A percentile compares a stretch with the other conserved stretches of the same genome.
Conservation (phyloP, 2,329 filamentous ascomycete genomes). For the Graphiopsis chlorocephala region DNA sequence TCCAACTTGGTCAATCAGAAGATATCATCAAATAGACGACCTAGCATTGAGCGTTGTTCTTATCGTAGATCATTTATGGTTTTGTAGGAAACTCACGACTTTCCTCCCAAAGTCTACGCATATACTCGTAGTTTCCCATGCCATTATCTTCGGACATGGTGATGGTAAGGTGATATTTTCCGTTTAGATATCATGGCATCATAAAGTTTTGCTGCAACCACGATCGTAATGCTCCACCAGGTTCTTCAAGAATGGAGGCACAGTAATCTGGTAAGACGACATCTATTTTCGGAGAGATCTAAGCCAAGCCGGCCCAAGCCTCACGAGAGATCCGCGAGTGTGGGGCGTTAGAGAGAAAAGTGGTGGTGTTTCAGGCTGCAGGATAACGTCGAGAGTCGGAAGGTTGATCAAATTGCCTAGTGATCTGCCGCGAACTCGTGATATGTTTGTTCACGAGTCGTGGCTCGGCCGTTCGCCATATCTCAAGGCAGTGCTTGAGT, state of each 20-base stretch:
- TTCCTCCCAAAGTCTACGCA: background rate
- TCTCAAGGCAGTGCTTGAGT: background rate
- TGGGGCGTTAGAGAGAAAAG: background rate
- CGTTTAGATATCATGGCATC: background rate
- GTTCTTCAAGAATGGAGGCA: background rate
- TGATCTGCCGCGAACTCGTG: background rate
- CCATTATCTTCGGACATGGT: background rate
- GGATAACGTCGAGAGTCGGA: background rate
- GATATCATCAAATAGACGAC: background rate
- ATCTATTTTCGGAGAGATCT: background rate
- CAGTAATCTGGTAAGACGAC: background rate
- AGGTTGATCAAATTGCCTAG: background rate
- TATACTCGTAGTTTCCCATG: background rate
- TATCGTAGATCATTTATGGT: background rate
- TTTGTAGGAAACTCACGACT: background rate
- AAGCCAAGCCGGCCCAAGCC: background rate
- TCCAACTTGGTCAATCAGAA: background rate
- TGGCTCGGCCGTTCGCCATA: background rate
- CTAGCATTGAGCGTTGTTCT: background rate
- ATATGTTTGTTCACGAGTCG: background rate
- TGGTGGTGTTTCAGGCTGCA: slow-evolving; percentile 7
- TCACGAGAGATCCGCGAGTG: background rate
- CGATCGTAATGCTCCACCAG: background rate
- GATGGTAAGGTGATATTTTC: background rate
- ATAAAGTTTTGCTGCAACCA: background rate